phyloP scores from a whole-genome alignment of 306 rosid genomes.

The Comarum palustre region DNA sequence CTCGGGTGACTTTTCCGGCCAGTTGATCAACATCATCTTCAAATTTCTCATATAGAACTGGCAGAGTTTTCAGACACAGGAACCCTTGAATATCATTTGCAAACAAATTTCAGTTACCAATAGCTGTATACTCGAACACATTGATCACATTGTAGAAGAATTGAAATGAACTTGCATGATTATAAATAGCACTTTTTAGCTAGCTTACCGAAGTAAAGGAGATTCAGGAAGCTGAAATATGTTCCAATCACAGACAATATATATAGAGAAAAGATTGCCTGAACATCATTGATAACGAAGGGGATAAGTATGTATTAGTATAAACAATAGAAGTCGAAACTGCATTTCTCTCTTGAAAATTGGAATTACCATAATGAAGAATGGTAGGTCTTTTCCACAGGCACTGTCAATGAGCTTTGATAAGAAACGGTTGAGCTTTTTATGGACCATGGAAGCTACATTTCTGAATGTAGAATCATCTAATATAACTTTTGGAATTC shows the following conservation, averaged over 20 bases:
- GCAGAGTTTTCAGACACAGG: conserved; percentile 52
- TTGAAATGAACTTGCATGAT: not conserved
- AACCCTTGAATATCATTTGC: conserved; percentile 36
- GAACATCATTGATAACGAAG: conserved; percentile 23
- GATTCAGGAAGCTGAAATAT: conserved; percentile 60
- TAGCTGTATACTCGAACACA: not conserved
- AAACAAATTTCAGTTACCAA: conserved; percentile 14
- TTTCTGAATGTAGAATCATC: conserved; percentile 50
- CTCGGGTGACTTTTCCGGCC: conserved; percentile 30
- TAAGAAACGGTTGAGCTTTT: conserved; percentile 42
- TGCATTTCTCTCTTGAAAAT: too few relatives aligned
- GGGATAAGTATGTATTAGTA: not conserved
- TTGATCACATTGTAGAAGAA: not conserved
- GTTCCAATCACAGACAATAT: conserved; percentile 61
- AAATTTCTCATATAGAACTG: conserved; percentile 57
- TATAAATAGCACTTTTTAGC: conserved; percentile 6
- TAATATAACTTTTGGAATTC: conserved; percentile 46
- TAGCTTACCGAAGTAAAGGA: conserved; percentile 61
- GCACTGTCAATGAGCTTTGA: conserved; percentile 46
- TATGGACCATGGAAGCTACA: conserved; percentile 50
- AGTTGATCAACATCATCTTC: conserved; percentile 54
- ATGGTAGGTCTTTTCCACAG: conserved; percentile 53
- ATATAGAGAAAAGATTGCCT: conserved; percentile 57
- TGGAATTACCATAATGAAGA: conserved; percentile 62
- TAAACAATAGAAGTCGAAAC: not conserved